These are phyloP conservation scores for Lepidium sativum DNA, from an alignment of 345 rosid genomes.

Conservation along the genomic window DNA sequence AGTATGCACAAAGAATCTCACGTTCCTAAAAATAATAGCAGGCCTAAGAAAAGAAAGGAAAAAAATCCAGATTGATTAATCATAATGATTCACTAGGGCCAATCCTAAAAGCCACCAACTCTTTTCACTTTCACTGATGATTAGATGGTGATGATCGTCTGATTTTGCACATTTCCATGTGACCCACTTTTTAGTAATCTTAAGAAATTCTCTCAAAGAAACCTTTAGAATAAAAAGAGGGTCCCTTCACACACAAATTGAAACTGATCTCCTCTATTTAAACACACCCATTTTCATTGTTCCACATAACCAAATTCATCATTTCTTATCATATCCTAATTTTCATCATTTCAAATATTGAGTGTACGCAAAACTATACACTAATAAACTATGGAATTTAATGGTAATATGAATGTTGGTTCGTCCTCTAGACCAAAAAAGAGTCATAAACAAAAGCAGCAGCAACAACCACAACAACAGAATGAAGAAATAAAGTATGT, in stretches of 20 bases:
- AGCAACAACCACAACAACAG: conserved; percentile 25
- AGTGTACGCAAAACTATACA: conserved; percentile 4
- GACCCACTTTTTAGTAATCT: conserved; percentile 22
- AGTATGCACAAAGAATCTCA: conserved; percentile 2
- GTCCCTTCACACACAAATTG: background rate
- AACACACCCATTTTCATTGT: background rate
- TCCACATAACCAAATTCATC: conserved; percentile 12
- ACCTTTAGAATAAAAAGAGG: conserved; percentile 9
- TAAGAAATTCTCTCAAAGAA: conserved; percentile 2
- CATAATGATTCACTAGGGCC: conserved; percentile 26
- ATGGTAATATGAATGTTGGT: conserved; percentile 23
- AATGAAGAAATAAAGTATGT: conserved; percentile 45
- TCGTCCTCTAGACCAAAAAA: conserved; percentile 57
- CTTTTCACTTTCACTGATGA: conserved; percentile 26
- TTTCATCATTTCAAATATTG: background rate
- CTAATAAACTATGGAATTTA: conserved; percentile 13
- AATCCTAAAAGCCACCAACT: conserved; percentile 17
- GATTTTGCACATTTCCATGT: conserved; percentile 32
- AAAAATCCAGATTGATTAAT: conserved; percentile 21
- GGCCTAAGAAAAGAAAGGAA: background rate
- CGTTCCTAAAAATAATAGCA: conserved; percentile 9
- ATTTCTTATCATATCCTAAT: background rate
- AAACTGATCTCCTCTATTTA: conserved; percentile 17
- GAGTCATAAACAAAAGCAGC: conserved; percentile 20
- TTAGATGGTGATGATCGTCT: conserved; percentile 33